These are phyloP conservation scores for Xylaria sp. DNA, from an alignment of 2,329 filamentous ascomycete genomes.

Conservation along the genomic window DNA sequence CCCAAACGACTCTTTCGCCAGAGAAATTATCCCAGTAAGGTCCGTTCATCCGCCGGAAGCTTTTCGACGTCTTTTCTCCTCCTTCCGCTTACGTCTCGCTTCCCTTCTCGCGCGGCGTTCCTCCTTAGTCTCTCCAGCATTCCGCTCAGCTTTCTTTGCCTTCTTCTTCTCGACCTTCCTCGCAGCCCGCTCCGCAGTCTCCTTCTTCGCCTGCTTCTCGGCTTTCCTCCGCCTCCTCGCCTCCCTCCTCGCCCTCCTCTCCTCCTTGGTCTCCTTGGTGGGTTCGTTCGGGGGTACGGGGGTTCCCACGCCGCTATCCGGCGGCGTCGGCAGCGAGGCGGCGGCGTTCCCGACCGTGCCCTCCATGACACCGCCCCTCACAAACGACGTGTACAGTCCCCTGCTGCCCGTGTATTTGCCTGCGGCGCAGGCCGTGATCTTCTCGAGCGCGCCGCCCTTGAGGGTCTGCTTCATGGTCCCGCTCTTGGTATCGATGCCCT, in stretches of 20 bases:
- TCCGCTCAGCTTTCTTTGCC: slow-evolving; percentile 48
- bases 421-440: slow-evolving; percentile 53
- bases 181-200: slow-evolving; percentile 22
- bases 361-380: slow-evolving; percentile 75
- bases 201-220: slow-evolving; percentile 31
- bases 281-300: slow-evolving; percentile 36
- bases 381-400: slow-evolving; percentile 82
- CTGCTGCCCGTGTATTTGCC: slow-evolving; percentile 60
- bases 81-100: slow-evolving; percentile 45
- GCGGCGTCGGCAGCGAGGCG: slow-evolving; percentile 33
- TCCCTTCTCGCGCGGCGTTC: slow-evolving; percentile 48
- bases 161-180: slow-evolving; percentile 41
- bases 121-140: slow-evolving; percentile 49
- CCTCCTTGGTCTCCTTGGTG: slow-evolving; percentile 40
- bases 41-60: slow-evolving; percentile 15
- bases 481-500: slow-evolving; percentile 69
- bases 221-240: slow-evolving; percentile 34
- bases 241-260: slow-evolving; percentile 34
- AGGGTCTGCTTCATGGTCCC: slow-evolving; percentile 61
- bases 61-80: slow-evolving; percentile 34
- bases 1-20: not conserved
- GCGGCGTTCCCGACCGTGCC: slow-evolving; percentile 61
- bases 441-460: slow-evolving; percentile 52
- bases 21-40: not conserved
- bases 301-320: slow-evolving; percentile 36